Evolutionary conservation across 2,329 filamentous ascomycete genomes (phyloP), one percentile per base, ranked within the genome.

Genomic region (Simplicillium sp.): DNA sequence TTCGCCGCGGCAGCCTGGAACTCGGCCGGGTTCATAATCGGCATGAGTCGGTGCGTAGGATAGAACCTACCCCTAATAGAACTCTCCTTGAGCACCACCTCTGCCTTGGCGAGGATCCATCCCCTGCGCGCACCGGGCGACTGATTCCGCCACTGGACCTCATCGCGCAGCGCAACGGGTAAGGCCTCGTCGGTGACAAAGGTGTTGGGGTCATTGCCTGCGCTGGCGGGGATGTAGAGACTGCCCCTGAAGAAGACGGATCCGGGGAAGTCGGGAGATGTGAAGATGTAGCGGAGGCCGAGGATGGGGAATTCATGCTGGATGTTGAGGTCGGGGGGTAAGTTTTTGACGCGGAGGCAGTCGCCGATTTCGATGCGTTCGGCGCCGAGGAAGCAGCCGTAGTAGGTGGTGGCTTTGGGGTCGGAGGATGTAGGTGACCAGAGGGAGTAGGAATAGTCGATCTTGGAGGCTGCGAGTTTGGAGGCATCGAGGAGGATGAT

Each of bases 21-120:
- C 5, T 54, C 55, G 2, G 50, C 52, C 9, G 60, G 59, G 33
- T 71, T 62, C 40, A 77, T 57, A 41, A 76, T 65, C 13, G 65
- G 64, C 55, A 75, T 68, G 29, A 79, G 60, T 43, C 66, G 62
- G 43, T 67, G 58, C n/a, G 70, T 71, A 13, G 74, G 69, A 57
- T 79, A 78, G 57, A 77, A 77, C n/a, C 75, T 64, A 38, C 75
- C 75, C 43, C 65, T 62, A 38, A 78, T 62, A 16, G 62, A 61
- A 12, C 54, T 51, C 49, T 76, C 73, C 45, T 68, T 64, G 15
- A 74, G 52, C 35, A 64, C 58, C n/a, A 60, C 56, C 47, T 69
- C 67, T 44, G 71, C 68, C 46, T 60, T 61, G 20, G 67, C 59
- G 34, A 72, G 52, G 3, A 54, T 51, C 51, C 60, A 65, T 51